phyloP scores from a whole-genome alignment of 352 stramenopile species.

The Pythium chondricola region DNA sequence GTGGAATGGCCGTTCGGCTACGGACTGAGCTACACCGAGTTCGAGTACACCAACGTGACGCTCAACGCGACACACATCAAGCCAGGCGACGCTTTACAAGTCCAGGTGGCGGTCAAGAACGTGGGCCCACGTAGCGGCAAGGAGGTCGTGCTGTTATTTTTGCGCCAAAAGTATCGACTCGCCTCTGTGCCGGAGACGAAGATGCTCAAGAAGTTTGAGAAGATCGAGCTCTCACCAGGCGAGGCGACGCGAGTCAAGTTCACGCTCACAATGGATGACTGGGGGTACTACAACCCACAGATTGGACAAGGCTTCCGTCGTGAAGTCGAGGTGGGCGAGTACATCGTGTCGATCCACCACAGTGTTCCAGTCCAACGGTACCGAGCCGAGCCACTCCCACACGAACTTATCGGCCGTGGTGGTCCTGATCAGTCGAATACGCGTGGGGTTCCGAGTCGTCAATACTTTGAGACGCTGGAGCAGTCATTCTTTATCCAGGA shows the following conservation, averaged over 20 bases:
- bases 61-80: conserved; percentile 31
- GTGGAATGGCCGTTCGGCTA: conserved; percentile 62
- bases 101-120: conserved; percentile 65
- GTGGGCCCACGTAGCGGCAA: conserved; percentile 32
- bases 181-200: conserved; percentile 61
- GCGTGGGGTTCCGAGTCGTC: too few species aligned
- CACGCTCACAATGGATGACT: conserved; percentile 32
- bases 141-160: conserved; percentile 71
- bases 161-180: conserved; percentile 44
- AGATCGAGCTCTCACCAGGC: conserved; percentile 36
- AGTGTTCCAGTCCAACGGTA: conserved; percentile 9
- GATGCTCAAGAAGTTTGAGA: conserved; percentile 70
- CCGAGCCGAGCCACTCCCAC: too few species aligned
- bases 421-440: too few species aligned
- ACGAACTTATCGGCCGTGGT: too few species aligned
- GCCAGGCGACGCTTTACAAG: conserved; percentile 24
- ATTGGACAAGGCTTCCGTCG: conserved; percentile 36
- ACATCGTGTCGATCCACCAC: conserved; percentile 41
- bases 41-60: conserved; percentile 48
- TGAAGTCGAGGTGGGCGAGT: conserved; percentile 37
- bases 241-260: conserved; percentile 36
- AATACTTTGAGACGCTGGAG: conserved; percentile 6
- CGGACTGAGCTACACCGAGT: conserved; percentile 60
- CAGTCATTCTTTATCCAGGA: conserved; percentile 20
- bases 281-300: conserved; percentile 47